These are phyloP conservation scores for Nepenthes gracilis DNA, from an alignment of 148 eudicot genomes.

Conservation along the genomic window DNA sequence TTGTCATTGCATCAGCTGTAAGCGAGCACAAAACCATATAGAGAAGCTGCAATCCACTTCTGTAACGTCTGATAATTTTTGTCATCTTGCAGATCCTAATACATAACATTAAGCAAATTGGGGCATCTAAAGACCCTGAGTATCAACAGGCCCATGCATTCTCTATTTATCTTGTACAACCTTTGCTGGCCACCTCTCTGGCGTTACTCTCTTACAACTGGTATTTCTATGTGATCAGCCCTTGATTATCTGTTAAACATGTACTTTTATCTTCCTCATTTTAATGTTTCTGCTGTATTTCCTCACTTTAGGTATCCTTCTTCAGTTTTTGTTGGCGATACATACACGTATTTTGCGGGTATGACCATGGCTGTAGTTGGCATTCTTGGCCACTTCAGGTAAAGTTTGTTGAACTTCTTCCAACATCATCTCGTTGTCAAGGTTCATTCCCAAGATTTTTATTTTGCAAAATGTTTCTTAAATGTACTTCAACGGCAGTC, in stretches of 20 bases:
- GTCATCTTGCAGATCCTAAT: slow-evolving; percentile 55
- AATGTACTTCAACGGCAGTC: too few relatives aligned
- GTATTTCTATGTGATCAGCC: slow-evolving; percentile 20
- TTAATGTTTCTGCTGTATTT: background rate
- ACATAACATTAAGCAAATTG: slow-evolving; percentile 94
- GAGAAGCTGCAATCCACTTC: background rate
- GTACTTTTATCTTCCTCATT: background rate
- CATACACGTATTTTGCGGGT: slow-evolving; percentile 95
- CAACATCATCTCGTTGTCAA: background rate
- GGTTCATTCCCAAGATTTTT: background rate
- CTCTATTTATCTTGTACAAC: slow-evolving; percentile 91
- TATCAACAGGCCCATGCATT: slow-evolving; percentile 96
- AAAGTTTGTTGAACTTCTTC: slow-evolving; percentile 6
- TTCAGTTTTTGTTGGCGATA: slow-evolving; percentile 97
- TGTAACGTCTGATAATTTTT: slow-evolving; percentile 9
- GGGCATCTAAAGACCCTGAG: slow-evolving; percentile 60
- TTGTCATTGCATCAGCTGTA: slow-evolving; percentile 85
- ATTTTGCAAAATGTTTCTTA: background rate
- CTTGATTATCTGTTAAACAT: background rate
- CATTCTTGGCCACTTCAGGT: slow-evolving; percentile 95
- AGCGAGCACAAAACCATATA: slow-evolving; percentile 35
- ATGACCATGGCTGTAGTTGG: slow-evolving; percentile 99
- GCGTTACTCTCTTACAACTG: slow-evolving; percentile 88
- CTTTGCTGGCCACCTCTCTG: slow-evolving; percentile 88
- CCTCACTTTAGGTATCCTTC: slow-evolving; percentile 71